Conservation (phyloP, 805 yeast genomes). For the Teunomyces tritomae region DNA sequence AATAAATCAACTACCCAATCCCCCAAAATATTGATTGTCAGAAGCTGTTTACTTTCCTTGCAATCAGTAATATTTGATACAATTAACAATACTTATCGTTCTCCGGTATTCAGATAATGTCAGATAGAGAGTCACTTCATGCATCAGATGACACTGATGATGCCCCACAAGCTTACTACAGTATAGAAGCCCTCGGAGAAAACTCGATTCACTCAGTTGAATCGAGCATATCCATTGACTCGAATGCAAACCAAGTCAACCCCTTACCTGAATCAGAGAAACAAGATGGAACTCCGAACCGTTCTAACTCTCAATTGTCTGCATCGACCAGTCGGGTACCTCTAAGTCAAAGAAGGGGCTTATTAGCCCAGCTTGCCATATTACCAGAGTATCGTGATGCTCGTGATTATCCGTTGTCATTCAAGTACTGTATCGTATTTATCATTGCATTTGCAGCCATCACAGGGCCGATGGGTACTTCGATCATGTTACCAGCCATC, state of each 20-base stretch:
- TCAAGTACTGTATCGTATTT: conserved; percentile 56
- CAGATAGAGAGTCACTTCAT: neutral
- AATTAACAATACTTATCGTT: too few species aligned
- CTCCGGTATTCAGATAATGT: neutral
- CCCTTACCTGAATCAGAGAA: neutral
- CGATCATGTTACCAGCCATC: conserved; percentile 78
- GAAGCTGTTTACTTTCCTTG: too few species aligned
- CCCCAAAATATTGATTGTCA: too few species aligned
- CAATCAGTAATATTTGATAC: too few species aligned
- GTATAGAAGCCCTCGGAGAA: neutral
- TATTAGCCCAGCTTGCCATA: conserved; percentile 48
- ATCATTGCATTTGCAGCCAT: conserved; percentile 72
- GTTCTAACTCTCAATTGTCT: neutral
- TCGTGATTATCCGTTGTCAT: conserved; percentile 50
- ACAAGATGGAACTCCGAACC: neutral
- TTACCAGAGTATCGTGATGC: conserved; percentile 76
- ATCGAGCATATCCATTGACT: conserved; percentile 3
- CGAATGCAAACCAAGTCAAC: neutral
- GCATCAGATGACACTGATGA: neutral
- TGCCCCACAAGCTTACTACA: neutral
- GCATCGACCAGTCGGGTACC: conserved; percentile 24
- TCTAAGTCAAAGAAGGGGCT: conserved; percentile 52
- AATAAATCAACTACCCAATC: too few species aligned
- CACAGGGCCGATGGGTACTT: conserved; percentile 88
- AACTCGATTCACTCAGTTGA: conserved; percentile 1